Base-by-base conservation (phyloP, 2,329 filamentous ascomycete genomes). In the Claviceps fusiformis region DNA sequence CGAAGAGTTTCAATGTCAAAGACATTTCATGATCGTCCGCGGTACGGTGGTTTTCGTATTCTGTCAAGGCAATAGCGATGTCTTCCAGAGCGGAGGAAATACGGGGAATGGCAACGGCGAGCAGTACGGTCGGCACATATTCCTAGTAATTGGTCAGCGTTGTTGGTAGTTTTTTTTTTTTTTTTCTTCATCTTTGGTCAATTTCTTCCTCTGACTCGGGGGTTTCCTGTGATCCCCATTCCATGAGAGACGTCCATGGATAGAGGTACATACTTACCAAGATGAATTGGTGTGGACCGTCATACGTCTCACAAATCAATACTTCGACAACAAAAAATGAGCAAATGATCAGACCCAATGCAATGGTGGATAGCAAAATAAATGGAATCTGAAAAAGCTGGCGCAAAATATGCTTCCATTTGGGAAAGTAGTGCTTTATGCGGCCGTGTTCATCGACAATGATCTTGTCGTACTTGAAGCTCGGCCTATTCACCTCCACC, bases 1-100 rank as follows among this genome's bases (percentile, higher is more conserved):
- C 75, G 57, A 90, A 89, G 8, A 86, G 78, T 73, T 90, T 90
- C 58, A 85, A 80, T 0, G 84, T 87, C 60, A 87, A 74, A 0
- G 85, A 83, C 57, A 81, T 78, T 58, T 89, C 82, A 63, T 87
- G 83, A 24, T 79, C 74, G 52, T 85, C 82, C 37, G 82, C 75
- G 0, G 85, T 89, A 54, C 87, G 81, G 65, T 89, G 87, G 64
- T 90, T 90, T 63, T 90, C 87, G 61, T 80, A 88, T 17, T 86
- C 73, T 11, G 81, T 88, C 41, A 90, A 71, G 19, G 70, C 70
- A 1, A 77, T 80, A 1, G 86, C 86, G 39, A 85, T 73, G 3
- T 72, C 71, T 33, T 84, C 86, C 0, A 90, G 72, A 5, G 79
- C 73, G 0, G 78, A 78, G 29, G 75, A 82, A 50, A 89, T 78